Evolutionary conservation across 2,329 filamentous ascomycete species (phyloP).

Genomic region (Stachybotrys chartarum): DNA sequence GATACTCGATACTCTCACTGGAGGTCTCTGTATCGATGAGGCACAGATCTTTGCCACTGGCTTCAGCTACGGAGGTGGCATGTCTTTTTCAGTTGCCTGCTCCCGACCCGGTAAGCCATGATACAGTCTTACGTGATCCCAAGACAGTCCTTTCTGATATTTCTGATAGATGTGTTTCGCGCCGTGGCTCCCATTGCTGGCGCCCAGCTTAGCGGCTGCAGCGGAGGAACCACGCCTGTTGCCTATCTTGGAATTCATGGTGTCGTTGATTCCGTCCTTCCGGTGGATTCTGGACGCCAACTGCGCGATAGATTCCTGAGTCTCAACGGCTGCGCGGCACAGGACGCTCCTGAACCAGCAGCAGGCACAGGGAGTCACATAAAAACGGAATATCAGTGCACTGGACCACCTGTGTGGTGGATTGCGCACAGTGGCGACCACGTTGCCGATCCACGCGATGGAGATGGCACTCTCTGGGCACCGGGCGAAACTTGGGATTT

Average conservation of each 20-base stretch:
- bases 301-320: slow-evolving; percentile 29
- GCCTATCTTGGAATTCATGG: slow-evolving; percentile 33
- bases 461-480: neutral
- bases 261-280: slow-evolving; percentile 26
- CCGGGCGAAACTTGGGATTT: slow-evolving; percentile 13
- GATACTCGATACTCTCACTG: slow-evolving; percentile 27
- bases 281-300: slow-evolving; percentile 21
- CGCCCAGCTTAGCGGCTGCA: slow-evolving; percentile 24
- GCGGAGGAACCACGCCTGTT: slow-evolving; percentile 27
- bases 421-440: slow-evolving; percentile 18
- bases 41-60: slow-evolving; percentile 33
- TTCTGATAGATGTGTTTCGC: slow-evolving; percentile 23
- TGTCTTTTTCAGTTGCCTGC: slow-evolving; percentile 33
- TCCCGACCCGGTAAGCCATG: slow-evolving; percentile 19
- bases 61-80: slow-evolving; percentile 35
- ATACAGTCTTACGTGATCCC: slow-evolving; percentile 17
- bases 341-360: slow-evolving; percentile 13
- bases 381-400: slow-evolving; percentile 16
- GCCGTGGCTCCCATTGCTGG: slow-evolving; percentile 29
- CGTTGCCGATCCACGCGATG: slow-evolving; percentile 10
- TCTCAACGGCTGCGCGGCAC: slow-evolving; percentile 26
- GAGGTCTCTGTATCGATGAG: slow-evolving; percentile 33
- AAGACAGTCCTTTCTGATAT: neutral
- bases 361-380: slow-evolving; percentile 10
- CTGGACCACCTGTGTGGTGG: slow-evolving; percentile 19